A percentile compares a stretch with the other conserved stretches of the same genome.
Conservation (phyloP, 1,139 yeast genomes). For the Pneumocystis oryctolagi region DNA sequence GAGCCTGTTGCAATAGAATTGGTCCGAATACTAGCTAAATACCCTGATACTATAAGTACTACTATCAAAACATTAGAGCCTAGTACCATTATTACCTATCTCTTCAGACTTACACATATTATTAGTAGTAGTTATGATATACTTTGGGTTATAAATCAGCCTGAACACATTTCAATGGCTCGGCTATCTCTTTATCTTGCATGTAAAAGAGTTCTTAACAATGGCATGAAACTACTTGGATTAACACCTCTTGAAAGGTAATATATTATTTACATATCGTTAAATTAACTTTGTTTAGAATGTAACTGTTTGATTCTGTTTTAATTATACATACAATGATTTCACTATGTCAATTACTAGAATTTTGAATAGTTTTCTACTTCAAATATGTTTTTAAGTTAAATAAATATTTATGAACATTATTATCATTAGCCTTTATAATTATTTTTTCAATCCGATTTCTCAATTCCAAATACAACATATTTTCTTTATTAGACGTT, state of each 20-base stretch:
- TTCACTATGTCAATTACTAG: background rate
- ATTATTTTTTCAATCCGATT: background rate
- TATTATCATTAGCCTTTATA: background rate
- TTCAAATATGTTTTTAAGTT: slow-evolving; percentile 7
- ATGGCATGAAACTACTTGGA: slow-evolving; percentile 85
- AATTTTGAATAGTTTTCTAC: background rate
- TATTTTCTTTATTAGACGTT: background rate
- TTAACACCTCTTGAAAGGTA: slow-evolving; percentile 91
- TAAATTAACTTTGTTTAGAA: slow-evolving; percentile 41
- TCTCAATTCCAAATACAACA: background rate
- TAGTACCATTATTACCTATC: slow-evolving; percentile 82
- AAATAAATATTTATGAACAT: slow-evolving; percentile 1
- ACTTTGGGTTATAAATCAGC: slow-evolving; percentile 96
- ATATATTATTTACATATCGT: background rate
- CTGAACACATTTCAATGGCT: slow-evolving; percentile 70
- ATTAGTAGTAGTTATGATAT: slow-evolving; percentile 92
- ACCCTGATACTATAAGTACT: slow-evolving; percentile 78
- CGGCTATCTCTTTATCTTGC: slow-evolving; percentile 85
- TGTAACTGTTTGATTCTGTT: background rate
- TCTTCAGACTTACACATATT: slow-evolving; percentile 81
- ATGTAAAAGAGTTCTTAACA: slow-evolving; percentile 77
- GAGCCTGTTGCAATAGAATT: slow-evolving; percentile 65
- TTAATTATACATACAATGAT: background rate
- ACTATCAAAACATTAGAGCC: slow-evolving; percentile 85
- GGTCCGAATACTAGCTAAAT: slow-evolving; percentile 69